These are phyloP conservation scores for Rhodotorula kratochvilovae DNA, from an alignment of 768 basidiomycete species.

Conservation along the genomic window DNA sequence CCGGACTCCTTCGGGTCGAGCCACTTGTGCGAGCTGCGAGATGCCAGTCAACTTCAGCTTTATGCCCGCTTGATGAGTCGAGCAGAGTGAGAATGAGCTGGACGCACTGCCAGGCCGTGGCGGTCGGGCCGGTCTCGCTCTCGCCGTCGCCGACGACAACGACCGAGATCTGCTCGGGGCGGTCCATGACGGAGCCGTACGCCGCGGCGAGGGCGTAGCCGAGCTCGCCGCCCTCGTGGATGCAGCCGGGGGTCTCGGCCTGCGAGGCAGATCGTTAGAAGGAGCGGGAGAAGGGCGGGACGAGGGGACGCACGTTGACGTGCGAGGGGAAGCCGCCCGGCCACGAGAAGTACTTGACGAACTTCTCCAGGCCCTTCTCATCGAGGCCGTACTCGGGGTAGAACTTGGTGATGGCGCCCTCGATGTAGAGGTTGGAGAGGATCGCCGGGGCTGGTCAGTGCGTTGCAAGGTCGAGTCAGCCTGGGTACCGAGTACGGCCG, in stretches of 20 bases:
- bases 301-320: slow-evolving; percentile 41
- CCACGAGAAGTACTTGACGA: slow-evolving; percentile 69
- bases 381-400: slow-evolving; percentile 51
- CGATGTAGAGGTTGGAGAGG: slow-evolving; percentile 79
- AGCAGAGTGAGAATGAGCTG: too few species aligned
- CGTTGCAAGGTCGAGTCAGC: too few species aligned
- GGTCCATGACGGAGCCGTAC: slow-evolving; percentile 87
- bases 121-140: slow-evolving; percentile 48
- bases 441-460: slow-evolving; percentile 66
- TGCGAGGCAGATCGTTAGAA: slow-evolving; percentile 48
- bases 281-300: slow-evolving; percentile 46
- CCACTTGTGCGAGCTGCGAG: slow-evolving; percentile 83
- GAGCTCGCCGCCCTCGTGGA: slow-evolving; percentile 84
- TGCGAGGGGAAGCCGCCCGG: slow-evolving; percentile 74
- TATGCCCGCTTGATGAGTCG: too few species aligned
- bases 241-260: slow-evolving; percentile 78
- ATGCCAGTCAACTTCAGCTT: too few species aligned
- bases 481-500: too few species aligned
- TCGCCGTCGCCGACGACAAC: slow-evolving; percentile 87
- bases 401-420: slow-evolving; percentile 60
- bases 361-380: slow-evolving; percentile 51
- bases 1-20: slow-evolving; percentile 85
- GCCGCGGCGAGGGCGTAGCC: slow-evolving; percentile 80
- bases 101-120: slow-evolving; percentile 45
- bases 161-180: slow-evolving; percentile 73